Base-by-base conservation (phyloP, 331 rosid species). In the Quercus lobata region DNA sequence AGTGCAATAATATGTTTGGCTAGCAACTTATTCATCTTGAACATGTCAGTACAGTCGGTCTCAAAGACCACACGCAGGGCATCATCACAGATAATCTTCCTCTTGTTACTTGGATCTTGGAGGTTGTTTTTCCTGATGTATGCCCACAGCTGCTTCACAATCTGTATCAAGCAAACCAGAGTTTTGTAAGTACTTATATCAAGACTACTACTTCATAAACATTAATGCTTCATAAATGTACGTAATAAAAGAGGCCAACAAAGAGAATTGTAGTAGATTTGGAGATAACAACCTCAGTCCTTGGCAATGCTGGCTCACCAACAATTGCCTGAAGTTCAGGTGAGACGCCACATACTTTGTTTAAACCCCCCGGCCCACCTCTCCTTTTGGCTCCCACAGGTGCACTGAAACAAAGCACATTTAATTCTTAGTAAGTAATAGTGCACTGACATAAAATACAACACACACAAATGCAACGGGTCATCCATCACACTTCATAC, bases 11-110 rank as follows among this genome's bases (percentile, higher is more conserved):
- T 93, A 83, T 93, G 97, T 76, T 93, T 93, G 8, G 97, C 86
- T 25, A 93, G 91, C 82, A 93, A 88, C 81, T 93, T 89, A 80
- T 93, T 93, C 97, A 93, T 93, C 86, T 89, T 93, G 86, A 93
- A 93, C 97, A 93, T 93, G 83, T 93, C 97, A 80, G 96, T 91
- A 80, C 96, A 89, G 81, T 93, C 97, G 0, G 96, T 91, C 93
- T 93, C 96, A 75, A 93, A 93, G 22, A 93, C 94, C 88, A 88
- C 71, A 0, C 94, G 97, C 84, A 93, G 82, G 14, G 91, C 96
- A 63, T 91, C 96, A 21, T 93, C 90, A 58, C 97, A 93, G 61
- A 93, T 93, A 53, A 93, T 93, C 86, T 93, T 93, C 83, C 97
- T 88, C 83, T 91, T 92, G 89, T 92, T 92, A 82, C 90, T 86